These are phyloP conservation scores for Hypoxylon sp. DNA, from an alignment of 2,329 filamentous ascomycete species.

Conservation along the genomic window DNA sequence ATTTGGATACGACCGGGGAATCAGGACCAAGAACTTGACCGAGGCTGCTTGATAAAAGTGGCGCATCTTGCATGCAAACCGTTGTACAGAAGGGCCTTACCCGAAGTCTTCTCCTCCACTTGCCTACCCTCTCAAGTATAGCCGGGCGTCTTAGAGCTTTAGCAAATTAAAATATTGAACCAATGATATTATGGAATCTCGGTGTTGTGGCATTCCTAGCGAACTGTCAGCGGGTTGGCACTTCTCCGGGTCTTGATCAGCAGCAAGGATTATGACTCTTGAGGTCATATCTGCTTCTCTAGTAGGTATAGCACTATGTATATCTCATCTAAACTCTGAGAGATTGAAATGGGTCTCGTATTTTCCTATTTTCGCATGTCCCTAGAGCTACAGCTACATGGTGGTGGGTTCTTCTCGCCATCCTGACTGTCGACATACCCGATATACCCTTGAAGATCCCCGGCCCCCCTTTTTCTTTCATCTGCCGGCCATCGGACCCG, in stretches of 20 bases:
- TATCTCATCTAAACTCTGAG: conserved; percentile 15
- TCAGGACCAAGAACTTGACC: conserved; percentile 37
- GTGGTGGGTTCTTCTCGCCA: neutral
- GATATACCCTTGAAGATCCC: conserved; percentile 27
- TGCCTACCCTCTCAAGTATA: conserved; percentile 45
- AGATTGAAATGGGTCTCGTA: conserved; percentile 5
- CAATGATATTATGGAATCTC: conserved; percentile 29
- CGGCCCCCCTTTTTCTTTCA: conserved; percentile 25
- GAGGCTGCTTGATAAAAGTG: conserved; percentile 41
- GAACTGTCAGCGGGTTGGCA: conserved; percentile 47
- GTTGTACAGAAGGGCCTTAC: conserved; percentile 51
- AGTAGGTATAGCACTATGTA: conserved; percentile 14
- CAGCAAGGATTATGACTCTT: conserved; percentile 44
- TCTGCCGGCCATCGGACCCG: conserved; percentile 35
- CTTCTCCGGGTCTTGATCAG: conserved; percentile 46
- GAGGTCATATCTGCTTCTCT: conserved; percentile 22
- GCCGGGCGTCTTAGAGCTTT: conserved; percentile 38
- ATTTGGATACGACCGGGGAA: conserved; percentile 27
- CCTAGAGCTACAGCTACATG: neutral
- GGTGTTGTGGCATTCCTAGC: conserved; percentile 37
- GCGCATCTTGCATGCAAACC: conserved; percentile 43
- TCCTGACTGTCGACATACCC: conserved; percentile 14
- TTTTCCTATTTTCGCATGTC: conserved; percentile 11
- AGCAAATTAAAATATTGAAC: conserved; percentile 31
- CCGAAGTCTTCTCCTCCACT: conserved; percentile 49